A percentile compares a stretch with the other conserved stretches of the same genome.
phyloP scores from a whole-genome alignment of 768 basidiomycete species.

The Podaxis sp. region DNA sequence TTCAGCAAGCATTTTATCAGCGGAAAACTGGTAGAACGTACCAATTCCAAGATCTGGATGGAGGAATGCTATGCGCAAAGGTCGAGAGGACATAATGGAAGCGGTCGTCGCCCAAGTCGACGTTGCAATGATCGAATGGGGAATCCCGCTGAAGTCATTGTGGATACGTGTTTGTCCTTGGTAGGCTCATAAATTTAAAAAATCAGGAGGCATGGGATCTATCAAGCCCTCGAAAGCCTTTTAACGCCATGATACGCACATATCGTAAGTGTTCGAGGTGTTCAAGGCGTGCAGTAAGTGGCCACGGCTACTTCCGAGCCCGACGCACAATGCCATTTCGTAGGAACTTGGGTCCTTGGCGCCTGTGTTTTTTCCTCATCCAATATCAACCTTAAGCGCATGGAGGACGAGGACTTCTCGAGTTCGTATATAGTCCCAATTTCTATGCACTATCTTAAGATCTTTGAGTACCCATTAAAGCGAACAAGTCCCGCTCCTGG shows the following conservation, averaged over 20 bases:
- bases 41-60: constrained; percentile 97
- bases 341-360: no score
- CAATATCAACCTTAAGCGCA: no score
- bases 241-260: no score
- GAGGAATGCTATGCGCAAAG: constrained; percentile 69
- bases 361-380: no score
- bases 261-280: no score
- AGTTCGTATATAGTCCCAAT: background rate
- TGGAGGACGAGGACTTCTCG: no score
- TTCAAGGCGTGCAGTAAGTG: no score
- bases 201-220: background rate
- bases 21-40: constrained; percentile 29
- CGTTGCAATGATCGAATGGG: background rate
- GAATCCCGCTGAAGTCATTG: constrained; percentile 6
- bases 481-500: background rate
- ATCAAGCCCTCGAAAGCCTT: no score
- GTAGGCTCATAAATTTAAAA: background rate
- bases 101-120: background rate
- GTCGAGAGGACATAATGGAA: constrained; percentile 13
- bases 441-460: background rate
- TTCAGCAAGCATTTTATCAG: constrained; percentile 11
- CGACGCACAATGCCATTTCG: no score
- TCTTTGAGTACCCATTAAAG: background rate
- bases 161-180: constrained; percentile 6
- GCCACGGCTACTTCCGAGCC: no score